phyloP scores from a whole-genome alignment of 345 rosid genomes.

The Linum usitatissimum region DNA sequence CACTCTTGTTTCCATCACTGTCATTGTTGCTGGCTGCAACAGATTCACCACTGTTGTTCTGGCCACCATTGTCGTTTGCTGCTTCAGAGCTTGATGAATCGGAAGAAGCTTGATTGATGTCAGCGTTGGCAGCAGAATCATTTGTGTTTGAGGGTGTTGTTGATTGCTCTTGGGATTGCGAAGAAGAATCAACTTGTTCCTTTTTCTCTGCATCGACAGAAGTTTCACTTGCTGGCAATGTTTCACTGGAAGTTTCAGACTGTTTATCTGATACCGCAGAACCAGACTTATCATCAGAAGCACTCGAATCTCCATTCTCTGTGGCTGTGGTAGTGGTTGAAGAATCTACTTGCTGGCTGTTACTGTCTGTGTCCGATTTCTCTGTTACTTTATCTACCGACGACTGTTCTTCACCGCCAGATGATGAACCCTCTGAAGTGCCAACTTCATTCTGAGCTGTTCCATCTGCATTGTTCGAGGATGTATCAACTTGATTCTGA shows the following conservation, averaged over 20 bases:
- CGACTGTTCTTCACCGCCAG: constrained; percentile 24
- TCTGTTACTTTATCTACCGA: constrained; percentile 28
- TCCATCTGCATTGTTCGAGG: constrained; percentile 15
- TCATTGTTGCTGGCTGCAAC: constrained; percentile 5
- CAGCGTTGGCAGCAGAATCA: constrained; percentile 13
- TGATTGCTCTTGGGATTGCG: constrained; percentile 19
- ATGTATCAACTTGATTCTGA: constrained; percentile 12
- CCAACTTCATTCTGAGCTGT: constrained; percentile 23
- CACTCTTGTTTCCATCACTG: not conserved
- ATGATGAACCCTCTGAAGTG: constrained; percentile 8
- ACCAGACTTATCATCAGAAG: constrained; percentile 20
- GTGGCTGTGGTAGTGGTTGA: constrained; percentile 22
- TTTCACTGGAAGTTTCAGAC: constrained; percentile 11
- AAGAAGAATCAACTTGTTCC: constrained; percentile 23
- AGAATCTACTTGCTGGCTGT: constrained; percentile 35
- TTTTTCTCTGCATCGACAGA: constrained; percentile 18
- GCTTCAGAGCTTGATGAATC: not conserved
- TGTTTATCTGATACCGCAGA: constrained; percentile 18
- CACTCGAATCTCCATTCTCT: constrained; percentile 21
- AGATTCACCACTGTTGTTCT: no score
- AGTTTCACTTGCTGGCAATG: constrained; percentile 6
- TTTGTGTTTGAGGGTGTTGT: constrained; percentile 12
- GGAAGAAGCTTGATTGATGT: constrained; percentile 2
- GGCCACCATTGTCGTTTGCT: not conserved
- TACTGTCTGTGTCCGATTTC: constrained; percentile 29